A percentile compares a stretch with the other conserved stretches of the same genome.
Evolutionary conservation across 352 stramenopile species (phyloP).

Genomic region (Phytophthora cajani): DNA sequence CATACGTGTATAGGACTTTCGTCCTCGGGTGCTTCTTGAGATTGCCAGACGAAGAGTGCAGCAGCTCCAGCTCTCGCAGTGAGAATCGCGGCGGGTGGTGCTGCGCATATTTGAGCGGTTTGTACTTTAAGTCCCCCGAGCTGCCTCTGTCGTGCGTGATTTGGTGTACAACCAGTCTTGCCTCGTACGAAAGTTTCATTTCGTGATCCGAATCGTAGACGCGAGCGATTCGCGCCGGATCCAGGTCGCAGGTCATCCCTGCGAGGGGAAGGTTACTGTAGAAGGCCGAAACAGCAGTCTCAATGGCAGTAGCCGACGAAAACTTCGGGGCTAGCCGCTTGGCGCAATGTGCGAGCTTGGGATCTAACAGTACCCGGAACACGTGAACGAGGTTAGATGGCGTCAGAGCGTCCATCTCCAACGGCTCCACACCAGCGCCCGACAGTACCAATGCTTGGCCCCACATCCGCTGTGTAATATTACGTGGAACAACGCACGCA

Average conservation of each 20-base stretch:
- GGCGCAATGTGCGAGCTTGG: constrained; percentile 44
- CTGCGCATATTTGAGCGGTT: constrained; percentile 75
- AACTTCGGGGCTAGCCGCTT: constrained; percentile 50
- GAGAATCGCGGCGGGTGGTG: constrained; percentile 58
- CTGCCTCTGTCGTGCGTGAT: constrained; percentile 41
- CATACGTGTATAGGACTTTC: constrained; percentile 41
- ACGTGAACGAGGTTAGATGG: constrained; percentile 49
- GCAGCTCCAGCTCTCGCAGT: constrained; percentile 44
- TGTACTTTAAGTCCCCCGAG: constrained; percentile 68
- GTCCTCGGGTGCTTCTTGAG: constrained; percentile 31
- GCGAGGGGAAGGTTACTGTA: constrained; percentile 69
- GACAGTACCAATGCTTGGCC: constrained; percentile 54
- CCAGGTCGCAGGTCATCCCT: constrained; percentile 78
- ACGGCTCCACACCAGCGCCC: constrained; percentile 44
- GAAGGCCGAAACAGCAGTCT: constrained; percentile 60
- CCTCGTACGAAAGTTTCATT: constrained; percentile 83
- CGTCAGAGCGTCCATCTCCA: constrained; percentile 57
- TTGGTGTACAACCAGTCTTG: constrained; percentile 61
- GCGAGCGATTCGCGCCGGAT: constrained; percentile 64
- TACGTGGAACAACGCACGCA: constrained; percentile 56
- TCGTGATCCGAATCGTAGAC: constrained; percentile 67
- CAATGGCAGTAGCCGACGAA: constrained; percentile 45
- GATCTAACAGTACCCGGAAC: constrained; percentile 47
- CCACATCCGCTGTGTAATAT: constrained; percentile 59
- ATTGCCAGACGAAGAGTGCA: constrained; percentile 35